A percentile compares a stretch with the other conserved stretches of the same genome.
phyloP scores from a whole-genome alignment of 331 rosid species.

The Acacia concinna region DNA sequence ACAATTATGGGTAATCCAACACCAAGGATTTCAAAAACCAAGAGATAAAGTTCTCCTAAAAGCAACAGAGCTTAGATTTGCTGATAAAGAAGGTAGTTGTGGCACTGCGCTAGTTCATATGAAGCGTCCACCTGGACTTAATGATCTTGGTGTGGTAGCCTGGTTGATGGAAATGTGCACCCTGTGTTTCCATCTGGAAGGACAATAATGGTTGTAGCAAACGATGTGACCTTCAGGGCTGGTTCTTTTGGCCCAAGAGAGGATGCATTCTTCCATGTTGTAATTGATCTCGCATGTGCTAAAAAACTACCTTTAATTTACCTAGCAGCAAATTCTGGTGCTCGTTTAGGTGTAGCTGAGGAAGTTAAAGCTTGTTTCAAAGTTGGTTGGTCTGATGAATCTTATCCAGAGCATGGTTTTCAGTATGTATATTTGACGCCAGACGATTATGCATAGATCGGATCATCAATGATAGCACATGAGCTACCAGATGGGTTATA shows the following conservation, averaged over 20 bases:
- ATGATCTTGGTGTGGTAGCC: conserved; percentile 97
- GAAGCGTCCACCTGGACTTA: conserved; percentile 68
- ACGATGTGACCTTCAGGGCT: conserved; percentile 93
- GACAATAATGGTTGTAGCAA: conserved; percentile 78
- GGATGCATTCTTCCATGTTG: conserved; percentile 93
- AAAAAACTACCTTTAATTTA: conserved; percentile 83
- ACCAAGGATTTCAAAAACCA: conserved; percentile 45
- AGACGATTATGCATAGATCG: conserved; percentile 77
- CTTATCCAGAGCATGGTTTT: conserved; percentile 89
- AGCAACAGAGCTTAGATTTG: conserved; percentile 76
- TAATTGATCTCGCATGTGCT: conserved; percentile 88
- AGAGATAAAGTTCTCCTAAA: conserved; percentile 58
- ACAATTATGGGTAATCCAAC: conserved; percentile 71
- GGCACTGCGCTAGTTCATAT: conserved; percentile 81
- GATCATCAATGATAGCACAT: conserved; percentile 82
- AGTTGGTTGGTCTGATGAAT: conserved; percentile 99
- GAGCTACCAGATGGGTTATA: conserved; percentile 87
- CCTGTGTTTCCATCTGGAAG: conserved; percentile 92
- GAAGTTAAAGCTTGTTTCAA: conserved; percentile 91
- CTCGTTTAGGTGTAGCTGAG: conserved; percentile 94
- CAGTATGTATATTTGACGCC: conserved; percentile 87
- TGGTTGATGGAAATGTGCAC: conserved; percentile 94
- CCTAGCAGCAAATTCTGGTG: conserved; percentile 99
- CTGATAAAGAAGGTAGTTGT: conserved; percentile 76
- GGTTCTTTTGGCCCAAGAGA: conserved; percentile 99